Base-by-base conservation (phyloP, 176 grass and related monocot species). In the Aechmea fasciata region DNA sequence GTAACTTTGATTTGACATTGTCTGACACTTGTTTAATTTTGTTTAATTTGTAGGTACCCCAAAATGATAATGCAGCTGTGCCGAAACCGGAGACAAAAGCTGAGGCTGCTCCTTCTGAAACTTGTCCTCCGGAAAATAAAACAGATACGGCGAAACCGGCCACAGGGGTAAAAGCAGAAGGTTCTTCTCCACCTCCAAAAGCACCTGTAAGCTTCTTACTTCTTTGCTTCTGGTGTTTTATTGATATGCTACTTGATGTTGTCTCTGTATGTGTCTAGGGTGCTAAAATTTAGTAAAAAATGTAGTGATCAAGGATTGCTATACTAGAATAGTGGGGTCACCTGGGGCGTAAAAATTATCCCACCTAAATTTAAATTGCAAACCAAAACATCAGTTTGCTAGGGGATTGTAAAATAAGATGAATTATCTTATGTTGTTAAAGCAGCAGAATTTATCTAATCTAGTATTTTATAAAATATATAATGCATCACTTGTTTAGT, bases 81-180 rank as follows among this genome's bases (percentile, higher is more conserved):
- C 70, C 83, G 66, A 87, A 85, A 77, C 76, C 66, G 24, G 89
- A 90, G 73, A 77, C 89, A 76, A 92, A 97, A 83, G 62, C 77
- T 63, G 84, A 85, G 68, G 49, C 67, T 52, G 69, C 47, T 26
- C 62, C 82, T 49, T 75, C 83, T 71, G 57, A 77, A 41, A 11
- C 67, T 52, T 72, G 26, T 26, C 62, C 84, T 53, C 80, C 83
- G 64, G 57, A 77, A 55, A 96, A 48, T 49, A 89, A 92, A 81
- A 68, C 23, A 78, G 83, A 78, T 50, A 51, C 66, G 64, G 87
- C 68, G 66, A 96, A 96, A 82, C 47, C 79, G 3, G 75, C 70
- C 24, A 14, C 81, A 1, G 74, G 25, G 12, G 75, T 79, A 12
- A 89, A 89, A 70, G 88, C 88, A 80, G 90, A 79, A 69, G 73